Conservation (phyloP, 441 rosid genomes). For the Francoa sonchifolia region DNA sequence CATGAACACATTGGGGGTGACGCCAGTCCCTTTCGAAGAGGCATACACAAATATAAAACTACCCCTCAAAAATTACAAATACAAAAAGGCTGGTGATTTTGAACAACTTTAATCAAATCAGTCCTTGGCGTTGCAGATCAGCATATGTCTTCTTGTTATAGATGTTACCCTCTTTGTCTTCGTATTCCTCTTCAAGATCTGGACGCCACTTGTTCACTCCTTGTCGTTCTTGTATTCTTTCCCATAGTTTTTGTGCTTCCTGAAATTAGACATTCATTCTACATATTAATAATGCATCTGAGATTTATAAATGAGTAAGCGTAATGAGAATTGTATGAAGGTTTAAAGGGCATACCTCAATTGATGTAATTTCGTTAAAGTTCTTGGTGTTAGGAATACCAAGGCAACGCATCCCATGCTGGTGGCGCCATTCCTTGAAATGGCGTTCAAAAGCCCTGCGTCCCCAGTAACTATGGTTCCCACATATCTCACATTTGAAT, state of each 20-base stretch:
- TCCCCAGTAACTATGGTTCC: constrained; percentile 96
- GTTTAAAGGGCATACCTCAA: constrained; percentile 33
- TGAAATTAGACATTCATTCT: constrained; percentile 18
- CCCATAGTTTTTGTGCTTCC: constrained; percentile 99
- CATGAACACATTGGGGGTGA: no score
- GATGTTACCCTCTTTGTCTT: constrained; percentile 94
- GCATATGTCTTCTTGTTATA: constrained; percentile 96
- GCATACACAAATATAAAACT: no score
- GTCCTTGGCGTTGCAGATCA: constrained; percentile 96
- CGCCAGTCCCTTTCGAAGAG: no score
- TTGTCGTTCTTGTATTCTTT: constrained; percentile 73
- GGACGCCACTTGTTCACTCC: constrained; percentile 98
- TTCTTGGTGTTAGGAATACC: constrained; percentile 99
- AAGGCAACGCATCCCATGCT: constrained; percentile 98
- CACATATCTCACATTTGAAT: constrained; percentile 93
- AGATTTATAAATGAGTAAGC: background rate
- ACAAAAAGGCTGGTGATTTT: no score
- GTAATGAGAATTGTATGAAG: background rate
- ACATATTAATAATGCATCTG: background rate
- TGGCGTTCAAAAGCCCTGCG: constrained; percentile 96
- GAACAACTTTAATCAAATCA: constrained; percentile 30
- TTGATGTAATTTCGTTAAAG: constrained; percentile 91
- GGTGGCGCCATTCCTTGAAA: constrained; percentile 98
- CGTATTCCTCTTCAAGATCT: constrained; percentile 98
- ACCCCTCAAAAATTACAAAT: no score